Evolutionary conservation across 352 stramenopile genomes (phyloP).

Genomic region (Globisporangium solare): DNA sequence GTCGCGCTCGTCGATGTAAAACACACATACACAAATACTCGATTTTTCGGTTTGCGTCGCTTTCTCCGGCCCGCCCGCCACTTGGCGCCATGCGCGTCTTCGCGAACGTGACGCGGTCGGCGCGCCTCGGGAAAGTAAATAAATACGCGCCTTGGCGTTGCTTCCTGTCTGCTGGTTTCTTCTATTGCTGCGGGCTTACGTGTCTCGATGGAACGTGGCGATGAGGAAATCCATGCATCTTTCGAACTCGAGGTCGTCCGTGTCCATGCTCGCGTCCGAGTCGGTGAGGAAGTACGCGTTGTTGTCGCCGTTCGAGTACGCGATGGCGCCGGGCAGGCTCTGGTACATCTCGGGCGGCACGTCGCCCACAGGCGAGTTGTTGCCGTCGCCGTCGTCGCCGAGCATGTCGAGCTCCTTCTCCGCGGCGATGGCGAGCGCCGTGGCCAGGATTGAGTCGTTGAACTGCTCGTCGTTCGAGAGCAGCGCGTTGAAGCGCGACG

Average conservation of each 20-base stretch:
- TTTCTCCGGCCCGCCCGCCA: too few species aligned
- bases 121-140: slow-evolving; percentile 8
- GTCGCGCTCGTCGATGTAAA: too few species aligned
- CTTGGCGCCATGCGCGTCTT: too few species aligned
- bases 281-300: slow-evolving; percentile 44
- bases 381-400: slow-evolving; percentile 26
- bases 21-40: too few species aligned
- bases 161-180: slow-evolving; percentile 5
- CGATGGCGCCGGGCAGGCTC: slow-evolving; percentile 40
- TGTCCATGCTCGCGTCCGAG: slow-evolving; percentile 30
- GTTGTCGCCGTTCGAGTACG: slow-evolving; percentile 39
- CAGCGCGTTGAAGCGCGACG: slow-evolving; percentile 67
- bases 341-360: slow-evolving; percentile 37
- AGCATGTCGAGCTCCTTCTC: slow-evolving; percentile 70
- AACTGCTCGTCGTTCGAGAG: slow-evolving; percentile 74
- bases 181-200: slow-evolving; percentile 13
- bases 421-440: slow-evolving; percentile 64
- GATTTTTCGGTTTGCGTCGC: too few species aligned
- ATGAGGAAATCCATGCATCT: slow-evolving; percentile 83
- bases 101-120: background rate
- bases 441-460: slow-evolving; percentile 76
- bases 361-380: slow-evolving; percentile 29
- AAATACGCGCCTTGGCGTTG: slow-evolving; percentile 15
- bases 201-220: slow-evolving; percentile 58
- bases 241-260: slow-evolving; percentile 66